Percentiles rank a stretch among this genome's conserved stretches.
Conservation (phyloP, 2,329 filamentous ascomycete species). For the Phialophora verrucosa region DNA sequence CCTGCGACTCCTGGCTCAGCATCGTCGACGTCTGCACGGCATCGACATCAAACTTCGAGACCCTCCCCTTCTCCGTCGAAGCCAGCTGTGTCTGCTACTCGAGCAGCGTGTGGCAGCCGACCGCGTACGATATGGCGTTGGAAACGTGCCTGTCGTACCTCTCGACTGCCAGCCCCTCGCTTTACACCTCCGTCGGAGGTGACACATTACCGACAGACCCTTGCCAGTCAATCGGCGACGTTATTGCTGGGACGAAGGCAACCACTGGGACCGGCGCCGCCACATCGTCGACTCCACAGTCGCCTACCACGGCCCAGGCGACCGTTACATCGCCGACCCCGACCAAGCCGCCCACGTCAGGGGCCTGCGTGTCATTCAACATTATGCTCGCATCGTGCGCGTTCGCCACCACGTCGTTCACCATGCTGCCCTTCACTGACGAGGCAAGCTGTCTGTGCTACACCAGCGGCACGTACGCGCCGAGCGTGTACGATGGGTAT, state of each 20-base stretch:
- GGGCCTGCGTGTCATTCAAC: slow-evolving; percentile 1
- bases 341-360: neutral
- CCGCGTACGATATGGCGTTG: neutral
- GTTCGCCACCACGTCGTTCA: slow-evolving; percentile 1
- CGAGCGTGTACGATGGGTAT: slow-evolving; percentile 12
- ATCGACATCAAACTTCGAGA: slow-evolving; percentile 2
- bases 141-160: neutral
- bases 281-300: neutral
- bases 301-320: neutral
- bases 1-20: slow-evolving; percentile 10
- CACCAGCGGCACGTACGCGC: slow-evolving; percentile 3
- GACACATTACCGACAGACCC: neutral
- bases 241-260: neutral
- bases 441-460: slow-evolving; percentile 17
- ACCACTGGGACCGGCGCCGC: too few relatives aligned
- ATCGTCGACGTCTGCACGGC: slow-evolving; percentile 4
- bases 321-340: neutral
- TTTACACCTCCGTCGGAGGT: neutral
- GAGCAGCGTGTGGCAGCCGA: slow-evolving; percentile 2
- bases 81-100: slow-evolving; percentile 19
- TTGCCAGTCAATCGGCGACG: neutral
- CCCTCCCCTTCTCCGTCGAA: neutral
- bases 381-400: neutral
- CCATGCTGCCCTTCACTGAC: neutral
- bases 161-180: slow-evolving; percentile 6